A percentile compares a stretch with the other conserved stretches of the same genome.
Conservation (phyloP, 176 grass and related monocot genomes). For the Canna indica region DNA sequence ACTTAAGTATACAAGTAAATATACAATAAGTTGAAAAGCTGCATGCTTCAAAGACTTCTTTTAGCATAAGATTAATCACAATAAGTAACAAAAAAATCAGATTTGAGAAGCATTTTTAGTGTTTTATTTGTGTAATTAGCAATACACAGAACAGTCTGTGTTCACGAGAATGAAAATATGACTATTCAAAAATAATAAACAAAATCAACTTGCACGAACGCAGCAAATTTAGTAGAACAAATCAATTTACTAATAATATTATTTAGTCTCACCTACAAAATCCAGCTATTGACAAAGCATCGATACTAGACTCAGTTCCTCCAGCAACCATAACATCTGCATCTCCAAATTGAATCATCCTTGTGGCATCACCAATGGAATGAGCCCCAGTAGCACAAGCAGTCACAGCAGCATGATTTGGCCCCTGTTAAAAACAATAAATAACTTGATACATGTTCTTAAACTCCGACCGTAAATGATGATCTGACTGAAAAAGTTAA, state of each 20-base stretch:
- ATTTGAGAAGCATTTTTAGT: neutral
- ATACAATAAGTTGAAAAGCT: too few species aligned
- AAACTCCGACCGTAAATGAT: neutral
- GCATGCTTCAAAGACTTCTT: neutral
- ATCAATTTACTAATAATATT: neutral
- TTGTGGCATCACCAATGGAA: constrained; percentile 83
- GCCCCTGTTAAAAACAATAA: constrained; percentile 41
- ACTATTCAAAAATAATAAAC: too few species aligned
- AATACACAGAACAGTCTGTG: too few species aligned
- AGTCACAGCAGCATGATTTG: constrained; percentile 95
- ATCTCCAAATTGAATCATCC: constrained; percentile 98
- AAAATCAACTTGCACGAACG: too few species aligned
- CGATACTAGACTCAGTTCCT: constrained; percentile 88
- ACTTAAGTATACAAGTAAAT: too few species aligned
- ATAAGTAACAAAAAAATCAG: neutral
- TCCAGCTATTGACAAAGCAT: constrained; percentile 90
- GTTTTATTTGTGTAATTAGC: too few species aligned
- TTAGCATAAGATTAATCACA: neutral
- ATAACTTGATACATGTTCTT: constrained; percentile 1
- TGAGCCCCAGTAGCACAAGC: constrained; percentile 92
- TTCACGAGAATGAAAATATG: too few species aligned
- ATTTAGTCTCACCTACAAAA: constrained; percentile 61
- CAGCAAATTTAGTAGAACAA: too few species aligned
- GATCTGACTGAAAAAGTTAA: neutral
- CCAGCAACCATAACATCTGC: constrained; percentile 91